These are phyloP conservation scores for Parietichytrium sp. DNA, from an alignment of 108 stramenopile species.

Conservation along the genomic window DNA sequence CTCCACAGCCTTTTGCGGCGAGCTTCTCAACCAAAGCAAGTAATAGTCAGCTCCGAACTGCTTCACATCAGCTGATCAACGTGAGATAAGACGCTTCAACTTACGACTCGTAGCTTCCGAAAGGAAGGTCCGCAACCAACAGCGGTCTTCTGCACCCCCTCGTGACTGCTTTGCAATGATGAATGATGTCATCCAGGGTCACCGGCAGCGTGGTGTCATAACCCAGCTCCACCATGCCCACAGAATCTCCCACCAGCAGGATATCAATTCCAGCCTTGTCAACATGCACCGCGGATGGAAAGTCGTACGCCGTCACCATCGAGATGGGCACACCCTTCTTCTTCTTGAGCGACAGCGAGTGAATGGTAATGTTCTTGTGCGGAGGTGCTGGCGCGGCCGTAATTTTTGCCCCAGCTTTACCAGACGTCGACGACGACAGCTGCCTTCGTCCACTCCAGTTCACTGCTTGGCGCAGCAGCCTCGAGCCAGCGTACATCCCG, in stretches of 20 bases:
- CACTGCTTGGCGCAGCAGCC: too few relatives aligned
- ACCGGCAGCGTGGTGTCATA: slow-evolving; percentile 47
- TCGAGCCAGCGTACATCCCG: too few relatives aligned
- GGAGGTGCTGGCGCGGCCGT: slow-evolving; percentile 27
- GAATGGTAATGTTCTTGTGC: slow-evolving; percentile 1
- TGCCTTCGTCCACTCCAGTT: too few relatives aligned
- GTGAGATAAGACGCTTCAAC: too few relatives aligned
- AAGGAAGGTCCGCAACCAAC: slow-evolving; percentile 96
- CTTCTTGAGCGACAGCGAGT: background rate
- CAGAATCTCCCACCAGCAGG: slow-evolving; percentile 65
- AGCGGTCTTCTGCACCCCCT: slow-evolving; percentile 61
- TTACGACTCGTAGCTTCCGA: slow-evolving; percentile 88
- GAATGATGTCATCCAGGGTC: slow-evolving; percentile 91
- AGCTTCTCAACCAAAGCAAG: slow-evolving; percentile 79
- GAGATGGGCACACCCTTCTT: background rate
- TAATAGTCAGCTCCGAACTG: slow-evolving; percentile 83
- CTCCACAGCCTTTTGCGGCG: slow-evolving; percentile 32
- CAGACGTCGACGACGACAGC: background rate
- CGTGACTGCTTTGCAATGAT: slow-evolving; percentile 87
- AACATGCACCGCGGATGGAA: slow-evolving; percentile 92
- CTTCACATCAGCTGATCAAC: slow-evolving; percentile 81
- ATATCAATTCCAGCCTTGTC: slow-evolving; percentile 92
- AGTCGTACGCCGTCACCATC: slow-evolving; percentile 89
- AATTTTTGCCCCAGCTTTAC: background rate
- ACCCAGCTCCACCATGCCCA: slow-evolving; percentile 53